Base-by-base conservation (phyloP, 768 basidiomycete species). In the Termitomyces sp. region DNA sequence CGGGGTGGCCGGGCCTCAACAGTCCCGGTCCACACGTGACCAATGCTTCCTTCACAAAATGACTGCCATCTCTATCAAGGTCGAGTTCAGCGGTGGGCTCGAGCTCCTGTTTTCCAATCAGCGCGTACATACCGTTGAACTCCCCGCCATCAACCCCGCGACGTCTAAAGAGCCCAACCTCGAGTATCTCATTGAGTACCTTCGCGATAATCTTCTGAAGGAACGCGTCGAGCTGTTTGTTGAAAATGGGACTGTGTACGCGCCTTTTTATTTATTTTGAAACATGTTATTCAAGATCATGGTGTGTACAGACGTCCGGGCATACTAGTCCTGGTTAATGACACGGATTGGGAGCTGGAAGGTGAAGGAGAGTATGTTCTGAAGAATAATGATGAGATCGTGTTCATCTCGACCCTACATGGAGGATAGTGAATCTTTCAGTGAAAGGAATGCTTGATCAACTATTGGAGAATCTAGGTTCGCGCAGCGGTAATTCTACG, bases 271-370 rank as follows among this genome's bases (percentile, higher is more conserved):
- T 41, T 38, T 9, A 15, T 17, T 4, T 50, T 23, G 31, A 30
- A 47, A 9, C 52, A 31, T 37, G 47, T 12, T 17, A 11, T 23
- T 41, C 38, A 40, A n/a, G 8, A 0, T n/a, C 10, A 23, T 19
- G 23, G 12, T 19, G n/a, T 3, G 26, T 11, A n/a, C 41, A 49
- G 97, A 40, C 94, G 97, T 9, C 97, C 97, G 0, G 97, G 97
- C 0, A 97, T 99, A 38, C 77, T 99, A 3, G 96, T 98, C 3
- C 77, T 99, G n/a, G 84, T 99, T 53, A 98, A 98, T 66, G 91
- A 96, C 64, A 91, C 91, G 1, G 96, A 98, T 64, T 98, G 96
- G 96, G 95, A 98, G 70, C 77, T 98, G 6, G 96, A 98, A 68
- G 94, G 93, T 35, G 96, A 98, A 69, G 86, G 91, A 21, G 86